Conservation (phyloP, 116 monocot species). For the Trichopus zeylanicus region DNA sequence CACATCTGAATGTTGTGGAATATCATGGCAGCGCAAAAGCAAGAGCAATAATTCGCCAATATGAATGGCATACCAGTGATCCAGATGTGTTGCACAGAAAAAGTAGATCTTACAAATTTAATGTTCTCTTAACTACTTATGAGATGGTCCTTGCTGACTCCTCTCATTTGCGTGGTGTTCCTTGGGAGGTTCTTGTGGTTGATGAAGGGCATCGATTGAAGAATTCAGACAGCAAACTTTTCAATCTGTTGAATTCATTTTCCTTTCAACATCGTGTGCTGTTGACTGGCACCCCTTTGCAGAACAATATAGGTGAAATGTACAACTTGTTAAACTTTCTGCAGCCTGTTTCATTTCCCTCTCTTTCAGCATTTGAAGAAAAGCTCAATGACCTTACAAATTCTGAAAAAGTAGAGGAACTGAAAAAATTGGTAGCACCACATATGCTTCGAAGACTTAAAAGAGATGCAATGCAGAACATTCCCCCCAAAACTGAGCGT, state of each 20-base stretch:
- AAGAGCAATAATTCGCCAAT: conserved; percentile 75
- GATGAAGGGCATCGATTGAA: conserved; percentile 98
- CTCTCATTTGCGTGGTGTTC: conserved; percentile 64
- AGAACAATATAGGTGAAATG: conserved; percentile 98
- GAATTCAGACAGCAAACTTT: conserved; percentile 91
- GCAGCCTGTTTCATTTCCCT: conserved; percentile 88
- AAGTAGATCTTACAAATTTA: conserved; percentile 69
- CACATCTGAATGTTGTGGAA: conserved; percentile 94
- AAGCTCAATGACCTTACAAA: conserved; percentile 91
- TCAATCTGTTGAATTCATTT: conserved; percentile 77
- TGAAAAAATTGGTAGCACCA: conserved; percentile 94
- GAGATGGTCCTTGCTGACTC: conserved; percentile 97
- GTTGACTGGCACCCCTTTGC: conserved; percentile 93
- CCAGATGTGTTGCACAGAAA: conserved; percentile 19
- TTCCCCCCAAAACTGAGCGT: conserved; percentile 93
- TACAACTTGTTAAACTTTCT: conserved; percentile 90
- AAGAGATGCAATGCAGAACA: conserved; percentile 96
- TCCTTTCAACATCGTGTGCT: conserved; percentile 89
- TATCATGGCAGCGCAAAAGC: conserved; percentile 96
- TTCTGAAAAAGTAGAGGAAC: conserved; percentile 89
- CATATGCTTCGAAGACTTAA: conserved; percentile 96
- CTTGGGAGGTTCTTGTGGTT: conserved; percentile 95
- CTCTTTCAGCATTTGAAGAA: conserved; percentile 84
- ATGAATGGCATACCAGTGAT: conserved; percentile 83
- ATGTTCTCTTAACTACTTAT: conserved; percentile 94